These are phyloP conservation scores for Bromus sterilis DNA, from an alignment of 176 grass and related monocot species.

Conservation along the genomic window DNA sequence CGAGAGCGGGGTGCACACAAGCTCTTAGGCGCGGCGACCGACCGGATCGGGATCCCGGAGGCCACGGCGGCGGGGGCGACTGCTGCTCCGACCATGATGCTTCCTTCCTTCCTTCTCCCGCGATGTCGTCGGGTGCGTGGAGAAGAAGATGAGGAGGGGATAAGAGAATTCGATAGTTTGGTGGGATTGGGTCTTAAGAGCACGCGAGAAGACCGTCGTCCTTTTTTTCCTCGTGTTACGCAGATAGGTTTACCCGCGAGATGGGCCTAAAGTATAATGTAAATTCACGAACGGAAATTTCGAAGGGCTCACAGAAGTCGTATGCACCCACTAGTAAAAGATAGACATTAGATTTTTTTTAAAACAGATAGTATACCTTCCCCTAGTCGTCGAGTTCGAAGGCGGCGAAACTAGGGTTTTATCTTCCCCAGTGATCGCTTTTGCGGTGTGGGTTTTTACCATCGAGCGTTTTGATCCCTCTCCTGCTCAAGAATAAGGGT, in stretches of 20 bases:
- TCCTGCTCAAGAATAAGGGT: too few species aligned
- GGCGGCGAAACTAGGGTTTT: too few species aligned
- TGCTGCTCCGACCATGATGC: constrained; percentile 7
- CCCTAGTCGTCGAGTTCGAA: too few species aligned
- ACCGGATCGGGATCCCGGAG: background rate
- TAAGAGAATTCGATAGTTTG: background rate
- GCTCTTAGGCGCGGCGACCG: background rate
- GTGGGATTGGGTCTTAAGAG: constrained; percentile 5
- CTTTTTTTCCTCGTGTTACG: background rate
- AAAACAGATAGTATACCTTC: too few species aligned
- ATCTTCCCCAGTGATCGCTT: too few species aligned
- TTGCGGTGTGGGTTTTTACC: too few species aligned
- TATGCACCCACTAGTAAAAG: too few species aligned
- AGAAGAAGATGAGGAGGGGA: constrained; percentile 8
- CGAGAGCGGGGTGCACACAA: background rate
- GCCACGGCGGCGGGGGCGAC: background rate
- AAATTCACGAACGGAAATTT: too few species aligned
- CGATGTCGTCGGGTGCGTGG: background rate
- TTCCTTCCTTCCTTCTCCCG: background rate
- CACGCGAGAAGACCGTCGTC: background rate
- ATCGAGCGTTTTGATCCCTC: too few species aligned
- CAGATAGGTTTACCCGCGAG: background rate
- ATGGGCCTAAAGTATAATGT: background rate
- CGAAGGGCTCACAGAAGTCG: too few species aligned
- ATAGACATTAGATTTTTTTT: too few species aligned